phyloP scores from a whole-genome alignment of 225 moss, liverwort and hornwort genomes.

The Asterella californica region DNA sequence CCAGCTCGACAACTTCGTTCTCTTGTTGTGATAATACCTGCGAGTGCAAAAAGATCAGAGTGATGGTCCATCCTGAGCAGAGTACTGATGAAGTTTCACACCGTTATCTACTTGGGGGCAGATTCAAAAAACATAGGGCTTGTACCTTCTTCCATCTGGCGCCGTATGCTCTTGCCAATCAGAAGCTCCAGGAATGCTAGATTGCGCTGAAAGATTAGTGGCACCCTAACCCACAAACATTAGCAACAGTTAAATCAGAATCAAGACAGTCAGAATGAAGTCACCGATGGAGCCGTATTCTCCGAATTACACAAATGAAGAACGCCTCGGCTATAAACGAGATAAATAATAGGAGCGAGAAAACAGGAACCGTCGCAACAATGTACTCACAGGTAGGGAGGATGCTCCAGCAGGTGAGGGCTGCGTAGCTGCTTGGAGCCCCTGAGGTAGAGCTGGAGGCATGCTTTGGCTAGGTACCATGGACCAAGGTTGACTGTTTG shows the following conservation, averaged over 20 bases:
- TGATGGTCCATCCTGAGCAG: not conserved
- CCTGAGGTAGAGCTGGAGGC: conserved; percentile 50
- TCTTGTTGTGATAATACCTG: conserved; percentile 94
- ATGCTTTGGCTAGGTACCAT: conserved; percentile 63
- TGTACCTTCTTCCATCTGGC: conserved; percentile 86
- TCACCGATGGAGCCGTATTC: not conserved
- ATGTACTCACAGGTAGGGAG: conserved; percentile 61
- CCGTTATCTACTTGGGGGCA: not conserved
- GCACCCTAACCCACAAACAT: conserved; percentile 40
- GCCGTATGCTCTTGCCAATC: conserved; percentile 99
- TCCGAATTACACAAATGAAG: not conserved
- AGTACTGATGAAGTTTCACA: not conserved
- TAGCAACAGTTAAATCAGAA: not conserved
- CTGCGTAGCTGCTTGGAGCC: conserved; percentile 33
- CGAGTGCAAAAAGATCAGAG: conserved; percentile 7
- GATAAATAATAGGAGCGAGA: not conserved
- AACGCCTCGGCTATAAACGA: too few relatives aligned
- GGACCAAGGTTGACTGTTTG: conserved; percentile 66
- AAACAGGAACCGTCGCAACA: not conserved
- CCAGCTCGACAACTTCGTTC: conserved; percentile 92
- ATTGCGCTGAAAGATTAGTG: conserved; percentile 37
- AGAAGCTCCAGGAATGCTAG: conserved; percentile 58
- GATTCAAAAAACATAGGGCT: not conserved
- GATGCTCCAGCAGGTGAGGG: conserved; percentile 49
- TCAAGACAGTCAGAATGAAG: not conserved